phyloP scores from a whole-genome alignment of 2,329 filamentous ascomycete species.

The Hortaea werneckii region DNA sequence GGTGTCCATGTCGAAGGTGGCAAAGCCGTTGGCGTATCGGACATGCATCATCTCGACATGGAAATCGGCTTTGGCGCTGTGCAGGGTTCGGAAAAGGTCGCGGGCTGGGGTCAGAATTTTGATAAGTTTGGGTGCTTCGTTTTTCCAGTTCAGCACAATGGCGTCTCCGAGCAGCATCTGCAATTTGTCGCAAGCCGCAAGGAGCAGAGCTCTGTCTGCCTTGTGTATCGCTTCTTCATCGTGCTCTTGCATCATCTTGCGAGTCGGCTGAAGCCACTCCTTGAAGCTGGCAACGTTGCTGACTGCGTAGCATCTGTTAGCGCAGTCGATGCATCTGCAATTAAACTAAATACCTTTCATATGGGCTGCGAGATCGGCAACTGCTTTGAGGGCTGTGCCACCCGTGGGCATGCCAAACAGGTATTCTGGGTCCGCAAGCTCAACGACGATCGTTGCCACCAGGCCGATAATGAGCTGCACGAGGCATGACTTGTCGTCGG shows the following conservation, averaged over 20 bases:
- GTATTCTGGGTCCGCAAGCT: neutral
- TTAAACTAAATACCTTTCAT: too few relatives aligned
- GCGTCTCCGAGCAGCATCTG: neutral
- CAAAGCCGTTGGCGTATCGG: neutral
- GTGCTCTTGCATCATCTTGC: neutral
- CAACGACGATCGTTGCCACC: neutral
- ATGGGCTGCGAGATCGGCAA: too few relatives aligned
- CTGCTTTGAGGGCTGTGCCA: neutral
- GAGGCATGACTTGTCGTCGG: neutral
- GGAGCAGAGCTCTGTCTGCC: neutral
- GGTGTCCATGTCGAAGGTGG: neutral
- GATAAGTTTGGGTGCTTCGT: neutral
- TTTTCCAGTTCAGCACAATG: neutral
- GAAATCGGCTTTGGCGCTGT: constrained; percentile 1
- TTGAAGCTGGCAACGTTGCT: neutral
- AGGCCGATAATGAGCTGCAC: neutral
- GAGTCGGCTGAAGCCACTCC: constrained; percentile 2
- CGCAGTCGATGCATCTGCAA: too few relatives aligned
- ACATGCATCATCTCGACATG: neutral
- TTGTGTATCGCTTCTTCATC: neutral
- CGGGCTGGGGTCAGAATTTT: neutral
- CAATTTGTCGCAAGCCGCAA: neutral
- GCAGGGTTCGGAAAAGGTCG: constrained; percentile 1
- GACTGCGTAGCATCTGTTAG: neutral
- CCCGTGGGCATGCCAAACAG: neutral